Evolutionary conservation across 352 stramenopile species (phyloP).

Genomic region (Phytophthora pinifolia): DNA sequence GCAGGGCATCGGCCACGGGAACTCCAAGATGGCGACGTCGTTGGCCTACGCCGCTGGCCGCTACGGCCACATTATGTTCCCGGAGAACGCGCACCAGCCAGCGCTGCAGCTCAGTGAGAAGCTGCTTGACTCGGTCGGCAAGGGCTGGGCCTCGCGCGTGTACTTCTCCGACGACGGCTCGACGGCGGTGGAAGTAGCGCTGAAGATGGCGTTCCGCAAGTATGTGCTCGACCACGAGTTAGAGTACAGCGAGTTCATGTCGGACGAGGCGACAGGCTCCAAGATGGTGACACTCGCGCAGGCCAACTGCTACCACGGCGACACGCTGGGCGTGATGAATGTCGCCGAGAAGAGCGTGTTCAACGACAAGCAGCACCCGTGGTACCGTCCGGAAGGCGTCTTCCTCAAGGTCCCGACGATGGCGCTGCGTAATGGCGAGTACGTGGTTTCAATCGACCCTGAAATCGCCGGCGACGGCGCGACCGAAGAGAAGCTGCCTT

Average conservation of each 20-base stretch:
- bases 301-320: slow-evolving; percentile 91
- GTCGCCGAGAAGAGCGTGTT: slow-evolving; percentile 90
- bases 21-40: slow-evolving; percentile 85
- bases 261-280: slow-evolving; percentile 25
- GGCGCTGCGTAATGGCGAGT: slow-evolving; percentile 56
- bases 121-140: slow-evolving; percentile 75
- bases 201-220: slow-evolving; percentile 93
- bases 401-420: slow-evolving; percentile 85
- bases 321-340: slow-evolving; percentile 92
- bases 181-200: slow-evolving; percentile 88
- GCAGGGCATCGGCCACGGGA: slow-evolving; percentile 89
- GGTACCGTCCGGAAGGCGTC: slow-evolving; percentile 84
- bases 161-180: slow-evolving; percentile 93
- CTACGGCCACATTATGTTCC: slow-evolving; percentile 94
- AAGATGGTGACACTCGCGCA: slow-evolving; percentile 85
- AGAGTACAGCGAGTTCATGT: slow-evolving; percentile 53
- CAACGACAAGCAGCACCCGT: slow-evolving; percentile 91
- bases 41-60: slow-evolving; percentile 88
- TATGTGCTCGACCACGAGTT: slow-evolving; percentile 69
- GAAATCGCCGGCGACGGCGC: slow-evolving; percentile 38
- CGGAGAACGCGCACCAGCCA: slow-evolving; percentile 88
- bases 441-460: slow-evolving; percentile 52
- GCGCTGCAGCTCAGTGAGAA: slow-evolving; percentile 78
- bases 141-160: slow-evolving; percentile 83
- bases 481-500: slow-evolving; percentile 38